Evolutionary conservation across 352 stramenopile genomes (phyloP).

Genomic region (Pythium dissimile): DNA sequence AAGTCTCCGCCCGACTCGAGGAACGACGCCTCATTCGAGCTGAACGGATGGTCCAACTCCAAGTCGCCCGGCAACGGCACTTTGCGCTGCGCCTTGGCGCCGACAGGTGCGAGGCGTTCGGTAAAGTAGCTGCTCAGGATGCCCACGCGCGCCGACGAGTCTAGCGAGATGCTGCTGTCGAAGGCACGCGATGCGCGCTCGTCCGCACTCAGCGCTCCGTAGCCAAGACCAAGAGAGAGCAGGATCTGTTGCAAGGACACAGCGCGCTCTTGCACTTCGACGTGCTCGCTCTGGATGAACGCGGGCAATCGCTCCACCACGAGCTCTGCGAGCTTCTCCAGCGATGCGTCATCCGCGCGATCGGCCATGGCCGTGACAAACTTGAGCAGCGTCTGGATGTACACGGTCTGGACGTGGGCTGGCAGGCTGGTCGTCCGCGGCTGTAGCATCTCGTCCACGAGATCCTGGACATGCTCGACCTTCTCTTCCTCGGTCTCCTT

Average conservation of each 20-base stretch:
- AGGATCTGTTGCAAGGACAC: slow-evolving; percentile 81
- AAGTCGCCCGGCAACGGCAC: slow-evolving; percentile 87
- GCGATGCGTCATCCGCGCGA: slow-evolving; percentile 63
- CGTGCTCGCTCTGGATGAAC: slow-evolving; percentile 90
- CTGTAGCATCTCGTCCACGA: slow-evolving; percentile 79
- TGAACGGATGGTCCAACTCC: slow-evolving; percentile 61
- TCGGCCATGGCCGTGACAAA: slow-evolving; percentile 76
- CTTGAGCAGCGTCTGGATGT: slow-evolving; percentile 94
- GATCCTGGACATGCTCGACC: slow-evolving; percentile 81
- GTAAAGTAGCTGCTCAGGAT: slow-evolving; percentile 76
- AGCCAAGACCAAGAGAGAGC: slow-evolving; percentile 55
- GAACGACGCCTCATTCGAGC: slow-evolving; percentile 58
- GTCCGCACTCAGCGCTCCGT: slow-evolving; percentile 48
- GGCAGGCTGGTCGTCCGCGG: slow-evolving; percentile 79
- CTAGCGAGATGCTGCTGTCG: slow-evolving; percentile 43
- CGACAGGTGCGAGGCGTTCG: slow-evolving; percentile 85
- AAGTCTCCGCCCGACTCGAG: slow-evolving; percentile 72
- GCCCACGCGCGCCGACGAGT: slow-evolving; percentile 40
- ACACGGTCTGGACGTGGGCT: slow-evolving; percentile 90
- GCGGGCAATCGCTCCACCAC: slow-evolving; percentile 80
- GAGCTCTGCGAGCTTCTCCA: slow-evolving; percentile 84
- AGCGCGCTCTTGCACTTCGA: slow-evolving; percentile 95
- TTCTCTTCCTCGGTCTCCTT: slow-evolving; percentile 76
- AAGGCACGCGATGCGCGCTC: slow-evolving; percentile 69
- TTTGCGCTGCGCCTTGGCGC: slow-evolving; percentile 89